These are phyloP conservation scores for Fusarium siculi DNA, from an alignment of 2,329 filamentous ascomycete genomes.

Conservation along the genomic window DNA sequence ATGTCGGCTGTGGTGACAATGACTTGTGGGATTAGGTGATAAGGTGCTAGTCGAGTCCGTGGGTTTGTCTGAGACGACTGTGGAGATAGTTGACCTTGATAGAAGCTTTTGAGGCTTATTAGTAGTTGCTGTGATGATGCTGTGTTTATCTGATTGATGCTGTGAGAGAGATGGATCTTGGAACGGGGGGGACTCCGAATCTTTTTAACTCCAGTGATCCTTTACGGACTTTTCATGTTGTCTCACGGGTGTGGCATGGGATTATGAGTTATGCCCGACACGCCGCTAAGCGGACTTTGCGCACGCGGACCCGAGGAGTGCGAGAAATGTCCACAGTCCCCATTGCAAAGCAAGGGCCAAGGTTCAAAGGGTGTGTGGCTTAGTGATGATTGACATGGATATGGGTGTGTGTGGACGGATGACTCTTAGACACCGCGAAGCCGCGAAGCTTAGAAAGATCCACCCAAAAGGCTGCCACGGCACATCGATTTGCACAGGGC, in stretches of 20 bases:
- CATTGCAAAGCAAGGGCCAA: constrained; percentile 5
- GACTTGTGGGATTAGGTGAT: constrained; percentile 46
- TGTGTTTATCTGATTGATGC: constrained; percentile 30
- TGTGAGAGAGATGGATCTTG: constrained; percentile 7
- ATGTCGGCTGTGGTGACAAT: constrained; percentile 45
- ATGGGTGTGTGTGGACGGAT: constrained; percentile 21
- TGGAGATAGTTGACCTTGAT: constrained; percentile 26
- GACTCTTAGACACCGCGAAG: constrained; percentile 36
- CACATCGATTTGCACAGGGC: constrained; percentile 27
- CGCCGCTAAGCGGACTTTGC: constrained; percentile 48
- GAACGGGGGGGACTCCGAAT: constrained; percentile 39
- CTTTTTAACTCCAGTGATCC: constrained; percentile 44
- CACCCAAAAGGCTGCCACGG: constrained; percentile 19
- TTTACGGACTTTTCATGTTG: constrained; percentile 40
- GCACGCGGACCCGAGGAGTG: constrained; percentile 47
- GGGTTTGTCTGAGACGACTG: constrained; percentile 3
- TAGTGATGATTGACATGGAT: constrained; percentile 29
- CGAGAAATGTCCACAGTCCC: constrained; percentile 27
- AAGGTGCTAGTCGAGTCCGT: constrained; percentile 34
- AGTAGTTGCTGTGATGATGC: constrained; percentile 16
- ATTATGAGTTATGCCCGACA: constrained; percentile 44
- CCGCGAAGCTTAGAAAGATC: constrained; percentile 31
- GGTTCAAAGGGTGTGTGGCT: constrained; percentile 27
- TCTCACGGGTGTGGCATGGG: constrained; percentile 37
- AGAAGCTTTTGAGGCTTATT: constrained; percentile 6